Evolutionary conservation across 2,329 filamentous ascomycete species (phyloP).

Genomic region (Ambrosiella cleistominuta): DNA sequence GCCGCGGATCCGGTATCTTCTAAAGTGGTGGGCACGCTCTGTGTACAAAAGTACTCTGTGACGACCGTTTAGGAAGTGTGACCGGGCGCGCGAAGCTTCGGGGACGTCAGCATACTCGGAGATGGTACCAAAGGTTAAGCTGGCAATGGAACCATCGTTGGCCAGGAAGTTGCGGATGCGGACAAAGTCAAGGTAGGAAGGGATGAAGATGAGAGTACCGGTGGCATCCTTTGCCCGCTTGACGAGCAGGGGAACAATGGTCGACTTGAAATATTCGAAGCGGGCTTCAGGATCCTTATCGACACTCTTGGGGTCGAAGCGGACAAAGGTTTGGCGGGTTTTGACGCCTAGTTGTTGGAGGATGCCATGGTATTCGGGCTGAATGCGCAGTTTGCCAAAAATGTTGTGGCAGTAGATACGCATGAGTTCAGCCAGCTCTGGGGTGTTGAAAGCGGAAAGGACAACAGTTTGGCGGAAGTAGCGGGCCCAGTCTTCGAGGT

Average conservation of each 20-base stretch:
- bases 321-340: constrained; percentile 74
- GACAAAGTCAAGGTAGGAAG: constrained; percentile 88
- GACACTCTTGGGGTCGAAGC: constrained; percentile 45
- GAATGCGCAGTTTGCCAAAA: constrained; percentile 60
- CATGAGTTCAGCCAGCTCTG: constrained; percentile 69
- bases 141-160: constrained; percentile 39
- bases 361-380: constrained; percentile 45
- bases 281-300: constrained; percentile 67
- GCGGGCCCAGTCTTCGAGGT: constrained; percentile 70
- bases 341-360: constrained; percentile 57
- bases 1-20: constrained; percentile 66
- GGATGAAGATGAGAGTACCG: constrained; percentile 76
- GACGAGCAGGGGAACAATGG: constrained; percentile 57
- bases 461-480: constrained; percentile 75
- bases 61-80: constrained; percentile 69
- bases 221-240: constrained; percentile 45
- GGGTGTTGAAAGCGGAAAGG: constrained; percentile 67
- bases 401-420: constrained; percentile 63
- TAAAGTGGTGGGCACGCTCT: constrained; percentile 91
- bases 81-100: constrained; percentile 68
- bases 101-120: constrained; percentile 71
- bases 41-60: constrained; percentile 79
- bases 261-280: constrained; percentile 78
- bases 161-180: constrained; percentile 85
- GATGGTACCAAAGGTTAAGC: constrained; percentile 55